phyloP scores from a whole-genome alignment of 2,329 filamentous ascomycete genomes.

The Botrytis deweyae region DNA sequence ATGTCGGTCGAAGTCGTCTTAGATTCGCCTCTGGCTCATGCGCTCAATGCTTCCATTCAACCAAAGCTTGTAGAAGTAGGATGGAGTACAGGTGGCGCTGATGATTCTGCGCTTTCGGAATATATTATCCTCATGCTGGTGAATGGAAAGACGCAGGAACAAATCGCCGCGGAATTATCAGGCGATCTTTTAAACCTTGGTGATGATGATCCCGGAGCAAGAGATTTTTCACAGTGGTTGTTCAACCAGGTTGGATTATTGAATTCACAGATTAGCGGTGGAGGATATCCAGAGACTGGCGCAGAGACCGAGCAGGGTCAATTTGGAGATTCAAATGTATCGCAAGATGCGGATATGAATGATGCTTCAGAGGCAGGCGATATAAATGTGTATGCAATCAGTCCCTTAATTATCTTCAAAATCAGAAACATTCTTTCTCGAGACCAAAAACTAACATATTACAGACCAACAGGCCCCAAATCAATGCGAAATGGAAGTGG shows the following conservation, averaged over 20 bases:
- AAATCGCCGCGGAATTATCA: conserved; percentile 85
- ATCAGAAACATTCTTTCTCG: conserved; percentile 10
- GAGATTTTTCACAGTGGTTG: conserved; percentile 88
- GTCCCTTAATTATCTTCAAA: neutral
- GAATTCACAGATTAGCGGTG: conserved; percentile 60
- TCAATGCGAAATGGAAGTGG: conserved; percentile 77
- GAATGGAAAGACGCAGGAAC: conserved; percentile 88
- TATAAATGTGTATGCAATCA: conserved; percentile 56
- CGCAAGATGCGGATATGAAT: conserved; percentile 73
- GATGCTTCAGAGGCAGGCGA: conserved; percentile 50
- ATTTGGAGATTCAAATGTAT: conserved; percentile 49
- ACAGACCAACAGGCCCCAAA: conserved; percentile 87
- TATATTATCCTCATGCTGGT: conserved; percentile 97
- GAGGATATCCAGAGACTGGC: conserved; percentile 18
- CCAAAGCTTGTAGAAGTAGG: conserved; percentile 90
- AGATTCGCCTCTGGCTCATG: conserved; percentile 80
- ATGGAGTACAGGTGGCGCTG: conserved; percentile 77
- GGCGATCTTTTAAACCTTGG: conserved; percentile 80
- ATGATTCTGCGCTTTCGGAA: conserved; percentile 82
- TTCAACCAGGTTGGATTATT: conserved; percentile 78
- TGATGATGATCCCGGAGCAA: conserved; percentile 78
- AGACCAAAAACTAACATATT: conserved; percentile 43
- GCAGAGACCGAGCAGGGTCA: conserved; percentile 49
- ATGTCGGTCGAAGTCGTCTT: conserved; percentile 79
- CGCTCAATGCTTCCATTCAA: conserved; percentile 79